Base-by-base conservation (phyloP, 73 alveolate genomes). In the Tetrahymena thermophila region DNA sequence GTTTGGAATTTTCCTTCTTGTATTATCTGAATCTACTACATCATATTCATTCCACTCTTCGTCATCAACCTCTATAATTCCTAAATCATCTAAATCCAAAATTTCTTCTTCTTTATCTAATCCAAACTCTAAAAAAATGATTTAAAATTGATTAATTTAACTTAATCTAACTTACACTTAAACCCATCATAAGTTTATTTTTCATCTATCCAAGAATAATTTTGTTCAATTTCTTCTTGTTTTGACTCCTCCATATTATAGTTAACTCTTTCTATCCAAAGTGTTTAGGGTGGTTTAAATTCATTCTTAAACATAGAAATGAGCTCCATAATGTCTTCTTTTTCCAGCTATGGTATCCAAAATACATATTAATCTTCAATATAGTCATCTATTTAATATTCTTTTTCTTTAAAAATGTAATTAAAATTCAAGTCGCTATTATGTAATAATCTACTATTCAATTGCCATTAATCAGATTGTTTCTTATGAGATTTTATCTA, bases 251-350 rank as follows among this genome's bases (percentile, higher is more conserved):
- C 89, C 89, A 71, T 71, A 71, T 71, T 71, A 34, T 71, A 71
- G 23, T 71, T 71, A 17, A 71, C 89, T 71, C 89, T 97, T 71
- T 97, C 98, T 31, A 97, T 97, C 98, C 98, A 97, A 13, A 97
- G 94, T 40, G 94, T 97, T 96, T 97, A 94, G 1, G 98, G 98
- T 17, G 98, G 98, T 84, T 97, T 97, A 95, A 97, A 97, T 57
- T 97, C 98, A 93, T 97, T 97, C 31, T 97, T 96, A 94, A 97
- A 97, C 42, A 97, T 97, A 0, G 97, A 96, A 15, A 97, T 97
- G 0, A 97, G 95, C 94, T 97, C 98, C 95, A 96, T 94, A 31
- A 97, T 97, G 43, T 97, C 94, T 16, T 97, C 98, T 93, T 97
- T 71, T 31, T 71, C 89, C 37, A 71, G 37, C n/a, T 71, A 71